Base-by-base conservation (phyloP, 1,139 yeast genomes). In the Blastobotrys malaysiensis region DNA sequence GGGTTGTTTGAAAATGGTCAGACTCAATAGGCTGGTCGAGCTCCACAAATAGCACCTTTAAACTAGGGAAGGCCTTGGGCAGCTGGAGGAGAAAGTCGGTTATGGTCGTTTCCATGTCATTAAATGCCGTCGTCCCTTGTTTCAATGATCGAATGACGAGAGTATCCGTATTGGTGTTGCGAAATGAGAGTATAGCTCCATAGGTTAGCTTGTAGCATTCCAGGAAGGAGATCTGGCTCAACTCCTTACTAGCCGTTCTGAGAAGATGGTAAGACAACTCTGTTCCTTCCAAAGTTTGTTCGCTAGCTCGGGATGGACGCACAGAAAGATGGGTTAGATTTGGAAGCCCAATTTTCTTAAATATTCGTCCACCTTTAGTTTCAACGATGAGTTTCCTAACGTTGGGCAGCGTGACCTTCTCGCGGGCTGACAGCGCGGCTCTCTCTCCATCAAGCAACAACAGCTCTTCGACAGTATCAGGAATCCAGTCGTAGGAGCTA, bases 121-220 rank as follows among this genome's bases (percentile, higher is more conserved):
- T 51, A 16, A 51, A 51, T 18, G 53, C 53, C 11, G 53, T 51
- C 3, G 50, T 51, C 11, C 50, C 53, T 11, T 49, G 47, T 24
- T n/a, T 44, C 24, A 50, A 13, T 2, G 43, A 22, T n/a, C 45
- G 44, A 18, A 50, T 16, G 3, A 36, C 49, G 18, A 50, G 36
- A 1, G 16, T 13, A 3, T 21, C 26, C 7, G 11, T 26, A 7
- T n/a, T 16, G 14, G 21, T 9, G 9, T 43, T 21, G 5, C 21
- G 9, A n/a, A 51, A 46, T 13, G 19, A 16, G 22, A 39, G 21
- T 16, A 47, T 36, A 1, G 49, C 53, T 2, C 53, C 53, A 43
- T 16, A 46, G 20, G 47, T 51, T 13, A 51, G 20, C 18, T 31
- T 14, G n/a, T 31, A 31, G 16, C 39, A 31, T n/a, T 31, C 39